Percentiles rank a stretch among this genome's conserved stretches.
phyloP scores from a whole-genome alignment of 2,329 filamentous ascomycete species.

The Aspergillus amoenus region DNA sequence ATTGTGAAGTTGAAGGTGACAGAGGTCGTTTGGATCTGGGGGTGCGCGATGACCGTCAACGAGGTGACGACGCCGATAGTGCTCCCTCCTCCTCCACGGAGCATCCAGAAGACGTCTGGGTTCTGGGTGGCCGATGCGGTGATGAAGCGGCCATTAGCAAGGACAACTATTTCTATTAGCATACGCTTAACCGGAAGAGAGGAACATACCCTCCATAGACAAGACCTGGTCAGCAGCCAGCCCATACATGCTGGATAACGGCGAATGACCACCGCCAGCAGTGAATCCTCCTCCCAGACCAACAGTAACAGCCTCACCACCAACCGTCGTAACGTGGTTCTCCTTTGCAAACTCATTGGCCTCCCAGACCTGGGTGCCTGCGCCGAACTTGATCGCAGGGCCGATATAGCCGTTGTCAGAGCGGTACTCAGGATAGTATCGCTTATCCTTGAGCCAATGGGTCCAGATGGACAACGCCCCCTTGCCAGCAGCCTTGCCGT shows the following conservation, averaged over 20 bases:
- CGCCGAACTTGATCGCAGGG: conserved; percentile 52
- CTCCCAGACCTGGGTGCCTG: conserved; percentile 52
- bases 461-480: conserved; percentile 39
- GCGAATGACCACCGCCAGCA: conserved; percentile 46
- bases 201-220: conserved; percentile 37
- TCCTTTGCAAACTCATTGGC: conserved; percentile 48
- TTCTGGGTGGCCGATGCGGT: conserved; percentile 21
- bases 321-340: conserved; percentile 50
- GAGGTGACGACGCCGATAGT: conserved; percentile 45
- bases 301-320: conserved; percentile 54
- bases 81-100: conserved; percentile 58
- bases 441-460: conserved; percentile 22
- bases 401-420: conserved; percentile 46
- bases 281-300: conserved; percentile 48
- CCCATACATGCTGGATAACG: conserved; percentile 49
- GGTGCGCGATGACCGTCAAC: conserved; percentile 26
- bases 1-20: conserved; percentile 26
- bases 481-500: conserved; percentile 56
- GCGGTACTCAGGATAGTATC: conserved; percentile 32
- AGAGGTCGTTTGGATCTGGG: conserved; percentile 19
- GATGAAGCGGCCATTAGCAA: conserved; percentile 21
- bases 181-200: no score
- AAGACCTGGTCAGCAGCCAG: conserved; percentile 59
- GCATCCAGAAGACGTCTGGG: conserved; percentile 51
- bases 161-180: conserved; percentile 6